Evolutionary conservation across 225 moss, liverwort and hornwort genomes (phyloP), one percentile per base, ranked within the genome.

Genomic region (Lunularia cruciata): DNA sequence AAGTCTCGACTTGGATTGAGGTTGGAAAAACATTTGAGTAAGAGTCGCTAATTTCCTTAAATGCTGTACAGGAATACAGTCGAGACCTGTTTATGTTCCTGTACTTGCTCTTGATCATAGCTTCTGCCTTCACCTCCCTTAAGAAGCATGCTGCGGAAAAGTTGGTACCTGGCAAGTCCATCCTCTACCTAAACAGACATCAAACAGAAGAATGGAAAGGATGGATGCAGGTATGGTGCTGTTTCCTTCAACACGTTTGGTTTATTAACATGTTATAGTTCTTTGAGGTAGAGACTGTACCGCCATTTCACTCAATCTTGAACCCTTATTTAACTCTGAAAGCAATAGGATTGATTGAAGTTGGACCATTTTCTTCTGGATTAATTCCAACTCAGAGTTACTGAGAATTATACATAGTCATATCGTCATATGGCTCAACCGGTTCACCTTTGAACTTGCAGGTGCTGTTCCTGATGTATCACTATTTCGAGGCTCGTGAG

Each of bases 131-230:
- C 31, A 91, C 98, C 14, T 98, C 98, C 20, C 85, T 98, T 60
- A 91, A 83, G 75, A 93, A 98, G 79, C 98, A 91, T 67, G 80
- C 58, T 3, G n/a, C 71, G 34, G 87, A 90, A 42, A 89, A 88
- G 72, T 82, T 89, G 46, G 72, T 8, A 36, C 76, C 86, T 46
- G 76, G 86, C 43, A 89, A 88, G 75, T 81, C 86, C 67, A 83
- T 89, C 37, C 89, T 91, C 25, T 93, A 86, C 60, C 84, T 98
- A 56, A 98, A 98, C 57, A 83, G 98, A 72, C 98, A 98, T 77
- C 98, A 93, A 77, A 98, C 98, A 3, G 98, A 98, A 81, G 98
- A 98, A 73, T 98, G 98, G 98, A 98, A 87, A 83, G 98, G 98
- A 28, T 98, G 98, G 98, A 98, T 98, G 98, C 98, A 98, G 91